Conservation (phyloP, 805 yeast species). For the Candida endomychidarum region DNA sequence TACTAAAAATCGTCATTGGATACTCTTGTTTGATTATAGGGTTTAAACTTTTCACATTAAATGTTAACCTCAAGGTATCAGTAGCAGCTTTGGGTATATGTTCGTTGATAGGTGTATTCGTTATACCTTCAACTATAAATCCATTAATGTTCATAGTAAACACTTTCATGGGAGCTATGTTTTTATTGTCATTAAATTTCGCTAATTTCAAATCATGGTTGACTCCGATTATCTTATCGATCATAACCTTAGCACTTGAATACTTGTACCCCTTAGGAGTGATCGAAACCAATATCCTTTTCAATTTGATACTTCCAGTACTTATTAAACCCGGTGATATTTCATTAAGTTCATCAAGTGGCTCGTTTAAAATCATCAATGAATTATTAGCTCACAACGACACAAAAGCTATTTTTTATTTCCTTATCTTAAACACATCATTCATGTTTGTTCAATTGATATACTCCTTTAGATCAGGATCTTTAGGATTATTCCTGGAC, state of each 20-base stretch:
- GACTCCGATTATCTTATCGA: slow-evolving; percentile 3
- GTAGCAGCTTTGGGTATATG: neutral
- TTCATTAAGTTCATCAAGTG: neutral
- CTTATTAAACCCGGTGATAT: slow-evolving; percentile 1
- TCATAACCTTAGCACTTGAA: neutral
- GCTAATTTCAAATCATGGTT: neutral
- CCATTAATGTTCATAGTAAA: slow-evolving; percentile 2
- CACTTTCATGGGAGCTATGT: neutral
- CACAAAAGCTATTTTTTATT: slow-evolving; percentile 86
- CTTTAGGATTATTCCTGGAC: slow-evolving; percentile 87
- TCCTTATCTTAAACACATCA: slow-evolving; percentile 77
- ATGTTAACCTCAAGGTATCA: slow-evolving; percentile 1
- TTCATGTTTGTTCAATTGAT: slow-evolving; percentile 94
- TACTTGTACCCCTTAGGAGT: slow-evolving; percentile 4
- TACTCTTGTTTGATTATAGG: neutral
- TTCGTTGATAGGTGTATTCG: neutral
- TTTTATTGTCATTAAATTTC: slow-evolving; percentile 3
- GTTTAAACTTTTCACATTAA: slow-evolving; percentile 1
- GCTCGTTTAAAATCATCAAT: slow-evolving; percentile 10
- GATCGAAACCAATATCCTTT: slow-evolving; percentile 1
- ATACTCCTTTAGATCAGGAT: slow-evolving; percentile 89
- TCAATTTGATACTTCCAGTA: slow-evolving; percentile 6
- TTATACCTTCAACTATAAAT: neutral
- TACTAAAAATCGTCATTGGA: slow-evolving; percentile 5
- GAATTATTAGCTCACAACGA: slow-evolving; percentile 48